phyloP scores from a whole-genome alignment of 2,329 filamentous ascomycete genomes.

The Talaromyces amestolkiae region DNA sequence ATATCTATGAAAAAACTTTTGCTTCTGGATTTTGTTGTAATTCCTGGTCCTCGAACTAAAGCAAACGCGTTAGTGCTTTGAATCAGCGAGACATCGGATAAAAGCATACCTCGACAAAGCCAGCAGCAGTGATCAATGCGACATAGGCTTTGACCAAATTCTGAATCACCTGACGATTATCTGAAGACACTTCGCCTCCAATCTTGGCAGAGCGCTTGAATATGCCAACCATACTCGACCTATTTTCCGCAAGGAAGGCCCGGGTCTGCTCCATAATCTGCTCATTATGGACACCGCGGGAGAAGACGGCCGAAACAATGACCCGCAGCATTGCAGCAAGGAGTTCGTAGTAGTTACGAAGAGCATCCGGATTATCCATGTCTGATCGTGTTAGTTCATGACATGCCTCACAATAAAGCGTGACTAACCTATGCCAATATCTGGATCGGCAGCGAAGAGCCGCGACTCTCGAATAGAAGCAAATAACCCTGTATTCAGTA shows the following conservation, averaged over 20 bases:
- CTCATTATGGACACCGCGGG: conserved; percentile 76
- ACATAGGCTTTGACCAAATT: conserved; percentile 84
- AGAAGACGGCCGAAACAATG: conserved; percentile 76
- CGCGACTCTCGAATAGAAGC: conserved; percentile 73
- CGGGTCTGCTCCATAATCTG: conserved; percentile 70
- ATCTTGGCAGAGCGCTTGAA: conserved; percentile 87
- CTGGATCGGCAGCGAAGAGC: conserved; percentile 87
- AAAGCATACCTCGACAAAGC: conserved; percentile 74
- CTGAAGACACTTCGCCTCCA: conserved; percentile 49
- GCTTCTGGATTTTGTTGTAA: conserved; percentile 31
- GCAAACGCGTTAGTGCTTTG: conserved; percentile 17
- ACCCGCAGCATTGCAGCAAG: conserved; percentile 78
- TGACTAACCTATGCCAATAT: conserved; percentile 69
- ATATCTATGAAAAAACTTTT: conserved; percentile 34
- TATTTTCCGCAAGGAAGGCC: conserved; percentile 76
- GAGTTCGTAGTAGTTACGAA: conserved; percentile 79
- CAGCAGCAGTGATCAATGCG: conserved; percentile 75
- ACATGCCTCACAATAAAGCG: not conserved
- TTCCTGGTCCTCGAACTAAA: conserved; percentile 45
- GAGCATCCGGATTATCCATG: conserved; percentile 64
- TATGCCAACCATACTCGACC: conserved; percentile 79
- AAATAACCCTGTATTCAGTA: conserved; percentile 89
- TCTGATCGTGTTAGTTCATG: conserved; percentile 42
- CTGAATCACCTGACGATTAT: conserved; percentile 62
- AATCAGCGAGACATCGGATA: not conserved